Percentiles rank a stretch among this genome's conserved stretches.
These are phyloP conservation scores for Cucurbita ficifolia DNA, from an alignment of 306 rosid species.

Conservation along the genomic window DNA sequence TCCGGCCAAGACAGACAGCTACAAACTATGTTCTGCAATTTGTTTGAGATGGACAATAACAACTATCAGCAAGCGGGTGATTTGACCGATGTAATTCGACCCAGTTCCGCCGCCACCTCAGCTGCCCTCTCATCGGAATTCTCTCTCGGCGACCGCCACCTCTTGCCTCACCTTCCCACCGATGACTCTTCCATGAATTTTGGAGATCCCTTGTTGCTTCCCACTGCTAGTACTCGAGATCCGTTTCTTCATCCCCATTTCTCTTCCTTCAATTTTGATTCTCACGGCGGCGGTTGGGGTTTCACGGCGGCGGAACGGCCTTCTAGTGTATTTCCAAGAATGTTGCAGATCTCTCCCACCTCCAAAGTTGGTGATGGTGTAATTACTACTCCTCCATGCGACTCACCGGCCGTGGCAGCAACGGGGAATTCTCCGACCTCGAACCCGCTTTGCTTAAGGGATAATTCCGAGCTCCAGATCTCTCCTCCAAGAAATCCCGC, in stretches of 20 bases:
- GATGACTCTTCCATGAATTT: slow-evolving; percentile 30
- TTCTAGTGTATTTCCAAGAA: slow-evolving; percentile 49
- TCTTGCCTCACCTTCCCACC: neutral
- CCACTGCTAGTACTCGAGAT: slow-evolving; percentile 33
- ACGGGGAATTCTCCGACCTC: neutral
- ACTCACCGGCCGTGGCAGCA: neutral
- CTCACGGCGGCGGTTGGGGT: neutral
- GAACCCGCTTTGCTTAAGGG: slow-evolving; percentile 26
- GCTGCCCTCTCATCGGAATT: neutral
- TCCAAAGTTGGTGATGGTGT: slow-evolving; percentile 14
- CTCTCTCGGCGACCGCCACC: neutral
- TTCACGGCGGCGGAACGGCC: slow-evolving; percentile 14
- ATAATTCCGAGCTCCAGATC: slow-evolving; percentile 57
- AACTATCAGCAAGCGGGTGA: slow-evolving; percentile 41
- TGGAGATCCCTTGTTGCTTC: slow-evolving; percentile 55
- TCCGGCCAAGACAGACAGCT: neutral
- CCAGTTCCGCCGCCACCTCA: neutral
- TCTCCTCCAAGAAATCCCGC: slow-evolving; percentile 72
- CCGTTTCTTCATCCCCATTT: slow-evolving; percentile 43
- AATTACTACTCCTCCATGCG: neutral
- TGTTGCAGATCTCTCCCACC: slow-evolving; percentile 84
- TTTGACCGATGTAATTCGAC: slow-evolving; percentile 65
- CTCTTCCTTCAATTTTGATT: neutral
- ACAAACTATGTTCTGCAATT: slow-evolving; percentile 36
- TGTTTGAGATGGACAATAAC: slow-evolving; percentile 49